Base-by-base conservation (phyloP, 2,329 filamentous ascomycete species). In the Graphilbum ipis-grandicollis region DNA sequence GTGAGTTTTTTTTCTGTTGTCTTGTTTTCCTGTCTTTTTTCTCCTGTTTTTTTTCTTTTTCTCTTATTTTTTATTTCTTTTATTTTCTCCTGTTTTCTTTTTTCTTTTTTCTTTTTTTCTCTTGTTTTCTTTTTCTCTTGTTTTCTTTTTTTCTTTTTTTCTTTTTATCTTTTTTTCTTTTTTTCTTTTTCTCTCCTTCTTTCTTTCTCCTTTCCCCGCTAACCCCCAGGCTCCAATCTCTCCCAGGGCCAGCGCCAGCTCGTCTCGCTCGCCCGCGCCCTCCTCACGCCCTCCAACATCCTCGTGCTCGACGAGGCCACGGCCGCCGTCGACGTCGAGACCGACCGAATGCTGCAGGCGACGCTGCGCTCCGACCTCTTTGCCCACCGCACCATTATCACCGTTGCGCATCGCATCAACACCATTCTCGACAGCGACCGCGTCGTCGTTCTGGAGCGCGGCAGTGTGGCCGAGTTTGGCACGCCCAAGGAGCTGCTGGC, bases 281-380 rank as follows among this genome's bases (percentile, higher is more conserved):
- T 98, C 55, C 70, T 98, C 34, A 92, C 88, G 6, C 90, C 90
- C 13, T 93, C 83, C 58, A 96, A 96, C 58, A 96, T 98, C 50
- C 69, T 98, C 42, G 86, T 98, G 3, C 69, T 98, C 21, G 90
- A 98, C 54, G 90, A 98, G 67, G 90, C 92, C 40, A 98, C 90
- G 22, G 85, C 85, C 46, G 72, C 66, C 19, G 71, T 78, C 10
- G 72, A 79, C 51, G 64, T 79, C 31, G 67, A 79, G 57, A 79
- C 75, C 19, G 75, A 79, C 50, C 71, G 71, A 38, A 61, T 77
- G 59, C 59, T 79, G 38, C 75, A 79, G 58, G 57, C 58, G 34
- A 79, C 75, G 19, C 60, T 78, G 38, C 66, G 74, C 25, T 69
- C 68, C 26, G 66, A 71, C 18, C 55, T 77, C 14, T 98, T 98